Percentiles rank a stretch among this genome's conserved stretches.
These are phyloP conservation scores for Cadophora malorum DNA, from an alignment of 2,329 filamentous ascomycete genomes.

Conservation along the genomic window DNA sequence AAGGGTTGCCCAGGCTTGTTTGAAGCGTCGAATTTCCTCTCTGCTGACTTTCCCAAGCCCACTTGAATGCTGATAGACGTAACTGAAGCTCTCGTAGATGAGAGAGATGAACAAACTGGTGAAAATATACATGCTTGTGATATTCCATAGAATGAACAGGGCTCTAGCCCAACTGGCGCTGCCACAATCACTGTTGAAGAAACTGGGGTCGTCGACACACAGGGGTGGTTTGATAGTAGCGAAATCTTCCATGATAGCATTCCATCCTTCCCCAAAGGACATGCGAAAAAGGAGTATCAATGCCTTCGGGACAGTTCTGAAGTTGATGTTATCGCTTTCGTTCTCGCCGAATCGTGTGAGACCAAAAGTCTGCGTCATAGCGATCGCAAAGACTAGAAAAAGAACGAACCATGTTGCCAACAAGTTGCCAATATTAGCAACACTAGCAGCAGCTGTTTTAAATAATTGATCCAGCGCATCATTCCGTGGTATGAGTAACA, in stretches of 20 bases:
- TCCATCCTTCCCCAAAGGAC: slow-evolving; percentile 96
- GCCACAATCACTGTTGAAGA: slow-evolving; percentile 91
- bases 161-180: slow-evolving; percentile 86
- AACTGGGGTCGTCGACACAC: slow-evolving; percentile 74
- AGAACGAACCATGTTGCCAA: slow-evolving; percentile 97
- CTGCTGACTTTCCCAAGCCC: slow-evolving; percentile 89
- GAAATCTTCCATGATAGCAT: slow-evolving; percentile 95
- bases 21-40: slow-evolving; percentile 95
- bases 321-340: slow-evolving; percentile 83
- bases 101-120: slow-evolving; percentile 97
- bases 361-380: slow-evolving; percentile 93
- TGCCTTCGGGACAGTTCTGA: slow-evolving; percentile 91
- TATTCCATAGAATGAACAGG: slow-evolving; percentile 96
- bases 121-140: slow-evolving; percentile 99
- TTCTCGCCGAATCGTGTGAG: slow-evolving; percentile 83
- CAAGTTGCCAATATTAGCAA: slow-evolving; percentile 88
- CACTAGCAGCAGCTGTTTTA: slow-evolving; percentile 95
- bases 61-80: slow-evolving; percentile 96
- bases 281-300: slow-evolving; percentile 92
- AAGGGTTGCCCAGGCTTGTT: slow-evolving; percentile 96
- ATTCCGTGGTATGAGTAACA: slow-evolving; percentile 93
- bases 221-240: slow-evolving; percentile 79
- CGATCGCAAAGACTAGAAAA: slow-evolving; percentile 95
- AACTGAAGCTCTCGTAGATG: slow-evolving; percentile 99
- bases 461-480: slow-evolving; percentile 97